Conservation (phyloP, 164 flowering plant species). For the Vitis riparia region DNA sequence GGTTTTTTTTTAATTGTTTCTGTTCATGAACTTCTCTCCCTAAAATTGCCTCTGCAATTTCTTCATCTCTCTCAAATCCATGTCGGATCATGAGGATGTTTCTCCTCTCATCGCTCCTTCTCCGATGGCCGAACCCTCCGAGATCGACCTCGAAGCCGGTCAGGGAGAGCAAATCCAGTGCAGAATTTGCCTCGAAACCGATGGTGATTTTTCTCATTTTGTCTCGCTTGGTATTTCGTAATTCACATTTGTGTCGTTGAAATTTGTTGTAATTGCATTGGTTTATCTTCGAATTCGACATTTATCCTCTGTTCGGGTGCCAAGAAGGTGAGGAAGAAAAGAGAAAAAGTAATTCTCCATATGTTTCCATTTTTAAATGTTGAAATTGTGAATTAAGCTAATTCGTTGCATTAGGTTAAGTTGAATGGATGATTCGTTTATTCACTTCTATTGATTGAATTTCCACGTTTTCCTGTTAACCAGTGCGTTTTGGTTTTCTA, state of each 20-base stretch:
- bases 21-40: conserved; percentile 2
- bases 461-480: no score
- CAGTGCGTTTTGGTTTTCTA: no score
- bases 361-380: no score
- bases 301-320: no score
- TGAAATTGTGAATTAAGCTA: no score
- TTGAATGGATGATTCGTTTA: no score
- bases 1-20: neutral
- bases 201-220: conserved; percentile 44
- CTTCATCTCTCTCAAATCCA: conserved; percentile 3
- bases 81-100: conserved; percentile 55
- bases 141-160: conserved; percentile 93
- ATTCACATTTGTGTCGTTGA: neutral
- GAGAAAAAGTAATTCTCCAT: no score
- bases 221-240: neutral
- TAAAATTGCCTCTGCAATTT: neutral
- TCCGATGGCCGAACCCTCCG: conserved; percentile 40
- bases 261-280: neutral
- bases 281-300: no score
- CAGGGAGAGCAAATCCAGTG: conserved; percentile 94
- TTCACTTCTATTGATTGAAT: no score
- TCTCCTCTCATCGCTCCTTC: conserved; percentile 67
- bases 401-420: no score
- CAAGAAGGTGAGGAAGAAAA: no score
- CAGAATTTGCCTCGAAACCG: conserved; percentile 95